Conservation (phyloP, 2,329 filamentous ascomycete genomes). For the Bipolaris victoriae region DNA sequence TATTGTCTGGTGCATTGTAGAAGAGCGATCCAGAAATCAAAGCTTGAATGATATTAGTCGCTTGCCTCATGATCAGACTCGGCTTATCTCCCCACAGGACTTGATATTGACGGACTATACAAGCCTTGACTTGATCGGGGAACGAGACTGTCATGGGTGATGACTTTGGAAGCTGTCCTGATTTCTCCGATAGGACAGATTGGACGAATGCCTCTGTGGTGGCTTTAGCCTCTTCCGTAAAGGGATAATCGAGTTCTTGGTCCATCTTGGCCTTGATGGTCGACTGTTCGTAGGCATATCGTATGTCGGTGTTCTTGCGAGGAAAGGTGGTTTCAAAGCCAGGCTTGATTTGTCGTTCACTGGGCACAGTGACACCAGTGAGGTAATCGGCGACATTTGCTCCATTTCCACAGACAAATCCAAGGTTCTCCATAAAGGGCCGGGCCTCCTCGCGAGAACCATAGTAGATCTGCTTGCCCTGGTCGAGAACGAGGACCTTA, state of each 20-base stretch:
- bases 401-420: conserved; percentile 68
- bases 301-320: conserved; percentile 53
- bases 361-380: conserved; percentile 68
- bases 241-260: conserved; percentile 64
- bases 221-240: conserved; percentile 52
- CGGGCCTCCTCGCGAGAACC: conserved; percentile 66
- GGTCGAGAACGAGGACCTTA: conserved; percentile 74
- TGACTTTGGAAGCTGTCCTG: conserved; percentile 58
- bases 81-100: conserved; percentile 70
- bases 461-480: conserved; percentile 78
- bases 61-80: conserved; percentile 68
- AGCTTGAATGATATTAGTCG: conserved; percentile 63
- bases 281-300: conserved; percentile 57
- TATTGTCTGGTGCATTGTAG: conserved; percentile 65
- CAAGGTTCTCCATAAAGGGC: conserved; percentile 69
- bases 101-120: conserved; percentile 67
- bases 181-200: conserved; percentile 61
- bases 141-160: conserved; percentile 59
- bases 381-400: conserved; percentile 75
- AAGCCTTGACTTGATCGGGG: conserved; percentile 58
- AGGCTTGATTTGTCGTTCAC: conserved; percentile 49
- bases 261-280: conserved; percentile 59
- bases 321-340: conserved; percentile 52
- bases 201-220: conserved; percentile 59
- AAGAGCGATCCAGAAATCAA: conserved; percentile 71